Evolutionary conservation across 2,329 filamentous ascomycete genomes (phyloP).

Genomic region (Pestalotiopsis sp.): DNA sequence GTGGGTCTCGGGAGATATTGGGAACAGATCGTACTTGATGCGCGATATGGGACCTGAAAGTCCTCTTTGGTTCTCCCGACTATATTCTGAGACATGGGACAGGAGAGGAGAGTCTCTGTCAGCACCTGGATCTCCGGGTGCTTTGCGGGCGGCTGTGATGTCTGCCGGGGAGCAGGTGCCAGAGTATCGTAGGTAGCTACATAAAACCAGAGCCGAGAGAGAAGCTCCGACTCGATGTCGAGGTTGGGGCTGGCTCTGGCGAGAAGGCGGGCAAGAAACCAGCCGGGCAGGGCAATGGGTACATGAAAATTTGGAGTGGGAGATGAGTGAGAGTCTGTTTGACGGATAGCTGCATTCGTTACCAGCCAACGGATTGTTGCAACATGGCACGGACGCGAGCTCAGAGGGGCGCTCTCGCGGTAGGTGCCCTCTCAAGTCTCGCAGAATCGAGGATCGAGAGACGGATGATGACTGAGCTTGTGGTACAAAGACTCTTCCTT

Average conservation of each 20-base stretch:
- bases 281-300: background rate
- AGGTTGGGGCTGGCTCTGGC: background rate
- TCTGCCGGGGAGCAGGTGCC: background rate
- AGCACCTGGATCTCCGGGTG: conserved; percentile 22
- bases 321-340: conserved; percentile 5
- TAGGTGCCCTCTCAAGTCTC: conserved; percentile 1
- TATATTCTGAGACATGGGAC: conserved; percentile 24
- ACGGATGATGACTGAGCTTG: conserved; percentile 1
- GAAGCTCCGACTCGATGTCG: background rate
- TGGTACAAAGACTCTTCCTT: background rate
- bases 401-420: background rate
- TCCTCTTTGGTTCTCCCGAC: conserved; percentile 24
- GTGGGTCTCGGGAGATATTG: conserved; percentile 22
- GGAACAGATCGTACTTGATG: conserved; percentile 21
- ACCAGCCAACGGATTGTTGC: conserved; percentile 10
- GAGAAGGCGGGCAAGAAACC: background rate
- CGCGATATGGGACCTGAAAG: conserved; percentile 21
- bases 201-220: background rate
- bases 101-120: conserved; percentile 16
- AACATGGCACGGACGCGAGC: conserved; percentile 8
- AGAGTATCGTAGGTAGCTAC: background rate
- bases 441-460: conserved; percentile 8
- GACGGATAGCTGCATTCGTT: conserved; percentile 7
- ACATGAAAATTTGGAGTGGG: background rate
- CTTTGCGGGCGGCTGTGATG: conserved; percentile 11